Conservation (phyloP, 805 yeast species). For the Myxozyma geophila region DNA sequence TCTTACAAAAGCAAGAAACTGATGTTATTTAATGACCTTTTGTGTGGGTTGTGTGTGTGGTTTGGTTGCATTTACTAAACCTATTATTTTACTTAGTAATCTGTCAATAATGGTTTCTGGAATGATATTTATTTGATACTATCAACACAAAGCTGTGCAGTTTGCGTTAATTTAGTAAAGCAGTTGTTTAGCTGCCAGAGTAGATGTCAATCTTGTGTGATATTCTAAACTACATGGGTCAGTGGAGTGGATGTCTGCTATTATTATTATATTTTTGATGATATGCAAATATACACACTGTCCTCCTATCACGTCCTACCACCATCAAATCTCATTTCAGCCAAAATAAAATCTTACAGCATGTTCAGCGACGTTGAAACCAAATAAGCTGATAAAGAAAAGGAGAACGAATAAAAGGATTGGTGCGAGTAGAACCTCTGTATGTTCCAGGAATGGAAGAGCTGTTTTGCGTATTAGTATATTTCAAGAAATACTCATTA, state of each 20-base stretch:
- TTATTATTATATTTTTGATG: too few species aligned
- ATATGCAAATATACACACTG: too few species aligned
- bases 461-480: constrained; percentile 26
- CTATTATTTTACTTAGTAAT: too few species aligned
- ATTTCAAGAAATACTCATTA: background rate
- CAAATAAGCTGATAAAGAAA: constrained; percentile 66
- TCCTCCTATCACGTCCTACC: too few species aligned
- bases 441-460: constrained; percentile 66
- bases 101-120: too few species aligned
- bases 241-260: background rate
- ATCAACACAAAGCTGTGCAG: too few species aligned
- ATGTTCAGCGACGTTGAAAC: constrained; percentile 72
- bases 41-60: background rate
- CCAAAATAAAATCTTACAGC: constrained; percentile 56
- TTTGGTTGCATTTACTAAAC: background rate
- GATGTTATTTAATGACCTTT: too few species aligned
- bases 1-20: too few species aligned
- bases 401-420: constrained; percentile 48
- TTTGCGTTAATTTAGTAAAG: too few species aligned
- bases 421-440: constrained; percentile 66
- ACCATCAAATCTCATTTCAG: background rate
- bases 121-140: too few species aligned
- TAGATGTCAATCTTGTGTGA: too few species aligned
- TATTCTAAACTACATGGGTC: background rate
- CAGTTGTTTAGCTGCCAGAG: too few species aligned